Base-by-base conservation (phyloP, 108 stramenopile genomes). In the Nitzschia sp. region DNA sequence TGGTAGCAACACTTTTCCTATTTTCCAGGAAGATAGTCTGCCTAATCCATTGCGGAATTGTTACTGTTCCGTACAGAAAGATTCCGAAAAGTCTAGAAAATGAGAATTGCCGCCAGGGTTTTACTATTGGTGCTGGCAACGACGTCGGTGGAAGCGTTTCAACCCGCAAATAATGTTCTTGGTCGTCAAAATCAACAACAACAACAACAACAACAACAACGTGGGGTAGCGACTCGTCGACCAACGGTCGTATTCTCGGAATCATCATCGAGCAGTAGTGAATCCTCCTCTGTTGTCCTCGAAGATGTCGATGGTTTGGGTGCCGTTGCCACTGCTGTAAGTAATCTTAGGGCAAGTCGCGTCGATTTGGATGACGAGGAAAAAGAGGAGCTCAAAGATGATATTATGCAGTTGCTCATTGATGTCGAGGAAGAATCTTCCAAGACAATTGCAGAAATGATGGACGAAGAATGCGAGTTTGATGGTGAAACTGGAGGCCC, bases 391-490 rank as follows among this genome's bases (percentile, higher is more conserved):
- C 16, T 38, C 23, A 63, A 57, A 19, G 63, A 73, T 25, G 35
- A 53, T 22, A 45, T 73, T 8, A 28, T 59, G 30, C 44, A 73
- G 55, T 1, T 74, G n/a, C 30, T 80, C 63, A 36, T 57, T 27
- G 64, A 69, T 60, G 58, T 92, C 2, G 82, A 89, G 71, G 27
- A 54, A 8, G 87, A 83, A 63, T 86, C 86, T 17, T 84, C 87
- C 53, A 68, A 75, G 53, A 57, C 82, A 15, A 80, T 57, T 3
- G 36, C 71, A 45, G 85, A 84, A 53, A 68, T 85, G 1, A 59
- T 89, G 26, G 91, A 92, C 23, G 88, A 92, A 47, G 69, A 78
- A 48, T 92, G 91, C 65, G 71, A 82, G 32, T 61, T 92, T n/a
- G 74, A 87, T 52, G 52, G 52, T 11, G 55, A 70, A 11, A 81